Evolutionary conservation across 768 basidiomycete genomes (phyloP).

Genomic region (Thelephora aurantiotincta): DNA sequence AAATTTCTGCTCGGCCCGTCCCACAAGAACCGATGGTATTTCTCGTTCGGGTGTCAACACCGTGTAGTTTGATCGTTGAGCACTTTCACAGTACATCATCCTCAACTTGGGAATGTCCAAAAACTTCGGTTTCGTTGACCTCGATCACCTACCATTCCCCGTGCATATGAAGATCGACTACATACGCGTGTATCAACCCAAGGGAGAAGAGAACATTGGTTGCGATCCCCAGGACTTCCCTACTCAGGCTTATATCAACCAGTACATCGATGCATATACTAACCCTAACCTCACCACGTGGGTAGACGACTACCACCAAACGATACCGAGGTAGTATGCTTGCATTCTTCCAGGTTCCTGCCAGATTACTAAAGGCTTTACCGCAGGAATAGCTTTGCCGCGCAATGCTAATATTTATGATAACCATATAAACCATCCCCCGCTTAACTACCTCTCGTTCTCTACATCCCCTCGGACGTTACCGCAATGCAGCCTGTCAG

Average conservation of each 20-base stretch:
- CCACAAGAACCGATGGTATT: constrained; percentile 80
- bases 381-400: constrained; percentile 33
- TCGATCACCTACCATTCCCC: constrained; percentile 59
- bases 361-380: no score
- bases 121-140: constrained; percentile 68
- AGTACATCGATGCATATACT: constrained; percentile 65
- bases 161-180: constrained; percentile 67
- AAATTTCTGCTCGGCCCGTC: constrained; percentile 55
- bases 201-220: constrained; percentile 57
- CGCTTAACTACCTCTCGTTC: background rate
- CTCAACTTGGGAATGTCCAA: constrained; percentile 74
- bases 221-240: constrained; percentile 75
- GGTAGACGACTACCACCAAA: constrained; percentile 45
- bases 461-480: background rate
- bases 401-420: constrained; percentile 32
- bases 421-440: background rate
- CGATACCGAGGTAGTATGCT: constrained; percentile 38
- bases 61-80: background rate
- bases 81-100: constrained; percentile 52
- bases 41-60: background rate
- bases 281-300: constrained; percentile 76
- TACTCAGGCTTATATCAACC: constrained; percentile 68
- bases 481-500: background rate
- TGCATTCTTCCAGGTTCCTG: no score
- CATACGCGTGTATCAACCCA: constrained; percentile 81